Evolutionary conservation across 2,329 filamentous ascomycete genomes (phyloP), one percentile per base, ranked within the genome.

Genomic region (Aschersonia sp.): DNA sequence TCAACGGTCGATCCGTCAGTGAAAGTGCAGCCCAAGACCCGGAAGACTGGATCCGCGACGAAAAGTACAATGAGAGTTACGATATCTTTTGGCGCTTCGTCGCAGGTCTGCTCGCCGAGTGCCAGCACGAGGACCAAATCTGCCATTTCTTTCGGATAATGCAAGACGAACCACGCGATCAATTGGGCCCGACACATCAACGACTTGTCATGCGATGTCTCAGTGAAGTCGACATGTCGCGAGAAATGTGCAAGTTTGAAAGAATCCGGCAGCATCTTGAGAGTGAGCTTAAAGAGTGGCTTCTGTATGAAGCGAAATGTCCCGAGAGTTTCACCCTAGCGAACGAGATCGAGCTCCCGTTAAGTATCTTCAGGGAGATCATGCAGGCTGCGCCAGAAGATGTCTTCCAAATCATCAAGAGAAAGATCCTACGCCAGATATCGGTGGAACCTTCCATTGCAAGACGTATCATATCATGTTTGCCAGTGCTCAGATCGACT

Each of bases 21-120:
- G 12, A 12, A 12, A 12, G 35, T 12, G 12, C 35, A 7, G 6
- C 12, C 6, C 35, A 38, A 38, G 35, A 38, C 12, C 7, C 35
- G 6, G 7, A 38, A 12, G 35, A 38, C 35, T 67, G 65, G 48
- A 53, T 70, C 32, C 52, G 47, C 30, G 43, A 56, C 45, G 31
- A 66, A 10, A 70, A 71, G 51, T 70, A 70, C 52, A 54, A 55
- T 32, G 40, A 52, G 29, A 60, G 59, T 35, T 70, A 66, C 51
- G 58, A 68, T 47, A 58, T 70, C 3, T 51, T 70, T 4, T 70
- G 65, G 67, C 61, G 65, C 28, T 71, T 70, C 55, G 61, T 66
- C 38, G 51, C 61, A 4, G 66, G 67, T 29, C 50, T 69, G 12
- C 56, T 70, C 30, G 28, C 7, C 10, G 7, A 31, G 4, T 9